A percentile compares a stretch with the other conserved stretches of the same genome.
Conservation (phyloP, 371 early-diverging fungal genomes). For the Syncephalastrum racemosum region DNA sequence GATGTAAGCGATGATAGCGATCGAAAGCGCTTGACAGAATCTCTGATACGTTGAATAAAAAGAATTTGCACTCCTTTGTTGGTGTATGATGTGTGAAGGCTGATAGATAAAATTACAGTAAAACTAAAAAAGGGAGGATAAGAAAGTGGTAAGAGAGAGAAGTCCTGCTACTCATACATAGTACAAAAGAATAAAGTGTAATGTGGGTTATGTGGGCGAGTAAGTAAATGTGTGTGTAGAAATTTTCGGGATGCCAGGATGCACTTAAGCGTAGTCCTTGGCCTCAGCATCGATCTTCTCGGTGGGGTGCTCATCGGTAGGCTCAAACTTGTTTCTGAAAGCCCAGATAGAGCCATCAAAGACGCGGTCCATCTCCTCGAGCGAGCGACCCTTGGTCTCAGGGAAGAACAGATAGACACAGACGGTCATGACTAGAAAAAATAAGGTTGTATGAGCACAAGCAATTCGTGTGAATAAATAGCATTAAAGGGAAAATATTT, state of each 20-base stretch:
- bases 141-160: slow-evolving; percentile 3
- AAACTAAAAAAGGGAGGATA: no score
- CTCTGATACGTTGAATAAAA: no score
- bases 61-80: no score
- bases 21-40: no score
- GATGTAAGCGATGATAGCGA: no score
- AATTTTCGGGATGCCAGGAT: no score
- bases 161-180: slow-evolving; percentile 1
- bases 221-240: no score
- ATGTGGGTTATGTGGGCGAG: no score
- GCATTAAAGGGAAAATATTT: background rate
- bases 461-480: background rate
- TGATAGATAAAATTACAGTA: no score
- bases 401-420: slow-evolving; percentile 47
- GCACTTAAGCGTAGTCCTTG: no score
- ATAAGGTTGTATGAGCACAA: slow-evolving; percentile 9
- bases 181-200: no score
- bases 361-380: slow-evolving; percentile 62
- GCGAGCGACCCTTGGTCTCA: slow-evolving; percentile 59
- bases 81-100: no score
- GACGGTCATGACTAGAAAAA: slow-evolving; percentile 30
- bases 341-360: slow-evolving; percentile 36
- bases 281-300: slow-evolving; percentile 1
- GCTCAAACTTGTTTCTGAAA: background rate
- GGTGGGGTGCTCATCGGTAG: background rate